phyloP scores from a whole-genome alignment of 495 filamentous ascomycete genomes.

The Oidiodendron maius region DNA sequence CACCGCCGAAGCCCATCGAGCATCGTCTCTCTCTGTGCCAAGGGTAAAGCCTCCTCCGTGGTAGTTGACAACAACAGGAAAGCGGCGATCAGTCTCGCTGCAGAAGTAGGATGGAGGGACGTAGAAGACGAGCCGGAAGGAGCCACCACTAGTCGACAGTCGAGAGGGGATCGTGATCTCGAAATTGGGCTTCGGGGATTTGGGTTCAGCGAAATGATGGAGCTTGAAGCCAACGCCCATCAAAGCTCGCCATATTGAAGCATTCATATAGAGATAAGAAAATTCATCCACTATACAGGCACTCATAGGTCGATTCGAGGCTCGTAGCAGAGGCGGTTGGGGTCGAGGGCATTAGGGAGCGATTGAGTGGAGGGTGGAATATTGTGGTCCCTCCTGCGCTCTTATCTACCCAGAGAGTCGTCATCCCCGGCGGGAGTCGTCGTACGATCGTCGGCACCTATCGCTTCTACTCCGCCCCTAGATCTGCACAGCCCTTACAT shows the following conservation, averaged over 20 bases:
- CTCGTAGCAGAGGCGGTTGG: slow-evolving; percentile 12
- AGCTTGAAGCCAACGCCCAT: slow-evolving; percentile 76
- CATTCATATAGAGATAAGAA: slow-evolving; percentile 59
- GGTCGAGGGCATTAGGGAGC: slow-evolving; percentile 23
- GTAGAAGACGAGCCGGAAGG: slow-evolving; percentile 75
- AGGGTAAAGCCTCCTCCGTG: slow-evolving; percentile 77
- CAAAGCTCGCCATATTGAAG: slow-evolving; percentile 69
- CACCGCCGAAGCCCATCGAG: slow-evolving; percentile 56
- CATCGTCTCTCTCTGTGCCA: slow-evolving; percentile 64
- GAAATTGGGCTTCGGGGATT: slow-evolving; percentile 63
- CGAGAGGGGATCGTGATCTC: slow-evolving; percentile 55
- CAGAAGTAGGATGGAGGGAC: slow-evolving; percentile 55
- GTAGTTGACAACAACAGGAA: slow-evolving; percentile 65
- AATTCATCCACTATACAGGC: not conserved
- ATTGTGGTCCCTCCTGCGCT: too few relatives aligned
- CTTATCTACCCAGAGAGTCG: too few relatives aligned
- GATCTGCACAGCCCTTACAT: too few relatives aligned
- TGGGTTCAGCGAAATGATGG: slow-evolving; percentile 61
- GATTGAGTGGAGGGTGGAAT: not conserved
- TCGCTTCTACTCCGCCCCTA: too few relatives aligned
- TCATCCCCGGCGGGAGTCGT: too few relatives aligned
- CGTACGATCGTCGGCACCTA: too few relatives aligned
- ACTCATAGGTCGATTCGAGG: slow-evolving; percentile 17
- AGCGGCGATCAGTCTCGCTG: slow-evolving; percentile 30
- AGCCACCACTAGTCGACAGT: slow-evolving; percentile 44